A percentile compares a stretch with the other conserved stretches of the same genome.
Conservation (phyloP, 202 grass and related monocot genomes). For the Cymbopogon flexuosus region DNA sequence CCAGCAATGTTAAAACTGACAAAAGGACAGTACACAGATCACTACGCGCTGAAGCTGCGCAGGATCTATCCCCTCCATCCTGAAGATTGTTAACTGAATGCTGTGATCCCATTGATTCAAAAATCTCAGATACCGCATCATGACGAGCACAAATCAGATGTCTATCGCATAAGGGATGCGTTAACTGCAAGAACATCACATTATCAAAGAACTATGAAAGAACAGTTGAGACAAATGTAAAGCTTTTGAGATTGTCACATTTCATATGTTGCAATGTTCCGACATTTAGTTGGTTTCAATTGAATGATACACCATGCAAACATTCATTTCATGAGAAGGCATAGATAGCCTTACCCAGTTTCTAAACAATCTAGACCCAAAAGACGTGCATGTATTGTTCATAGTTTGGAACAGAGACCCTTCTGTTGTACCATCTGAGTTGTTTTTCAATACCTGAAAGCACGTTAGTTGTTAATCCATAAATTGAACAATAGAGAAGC, state of each 20-base stretch:
- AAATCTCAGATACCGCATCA: constrained; percentile 82
- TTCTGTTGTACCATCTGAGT: constrained; percentile 70
- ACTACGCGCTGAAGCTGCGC: constrained; percentile 32
- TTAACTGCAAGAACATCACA: constrained; percentile 56
- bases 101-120: constrained; percentile 63
- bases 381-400: constrained; percentile 83
- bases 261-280: constrained; percentile 7
- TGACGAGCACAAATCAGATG: constrained; percentile 79
- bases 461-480: constrained; percentile 9
- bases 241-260: not conserved
- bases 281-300: not conserved
- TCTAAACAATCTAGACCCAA: constrained; percentile 81
- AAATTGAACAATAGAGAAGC: constrained; percentile 14
- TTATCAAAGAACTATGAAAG: constrained; percentile 18
- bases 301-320: not conserved
- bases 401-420: constrained; percentile 80
- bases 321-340: constrained; percentile 7
- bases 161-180: constrained; percentile 70
- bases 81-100: constrained; percentile 36
- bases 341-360: constrained; percentile 63
- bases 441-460: constrained; percentile 87
- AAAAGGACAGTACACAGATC: constrained; percentile 63
- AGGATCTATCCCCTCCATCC: constrained; percentile 19
- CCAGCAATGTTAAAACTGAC: constrained; percentile 63
- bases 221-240: not conserved